Conservation (phyloP, 2,329 filamentous ascomycete species). For the Pseudovirgaria hyperparasitica region DNA sequence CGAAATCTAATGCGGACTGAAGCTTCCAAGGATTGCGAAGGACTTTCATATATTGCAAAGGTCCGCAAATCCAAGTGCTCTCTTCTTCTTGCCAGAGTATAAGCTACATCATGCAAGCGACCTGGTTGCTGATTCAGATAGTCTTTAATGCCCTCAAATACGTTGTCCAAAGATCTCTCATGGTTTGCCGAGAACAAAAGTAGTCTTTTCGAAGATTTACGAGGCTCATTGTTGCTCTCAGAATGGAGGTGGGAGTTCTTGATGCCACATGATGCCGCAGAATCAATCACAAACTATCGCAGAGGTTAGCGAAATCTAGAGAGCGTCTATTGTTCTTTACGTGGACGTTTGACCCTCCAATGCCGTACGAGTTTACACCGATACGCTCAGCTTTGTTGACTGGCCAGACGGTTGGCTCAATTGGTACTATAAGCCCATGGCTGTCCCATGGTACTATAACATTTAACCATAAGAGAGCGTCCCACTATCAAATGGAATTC, state of each 20-base stretch:
- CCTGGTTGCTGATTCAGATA: background rate
- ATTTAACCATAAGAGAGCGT: slow-evolving; percentile 1
- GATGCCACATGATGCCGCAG: no score
- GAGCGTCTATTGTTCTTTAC: slow-evolving; percentile 2
- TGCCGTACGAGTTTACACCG: slow-evolving; percentile 5
- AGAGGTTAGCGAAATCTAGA: no score
- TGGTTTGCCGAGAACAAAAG: no score
- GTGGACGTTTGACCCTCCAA: slow-evolving; percentile 6
- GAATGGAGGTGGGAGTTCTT: no score
- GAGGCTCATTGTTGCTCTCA: no score
- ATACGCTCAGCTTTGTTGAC: slow-evolving; percentile 1
- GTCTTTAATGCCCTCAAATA: slow-evolving; percentile 1
- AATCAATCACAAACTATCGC: no score
- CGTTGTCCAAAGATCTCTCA: background rate
- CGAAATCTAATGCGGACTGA: slow-evolving; percentile 2
- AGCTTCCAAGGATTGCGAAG: no score
- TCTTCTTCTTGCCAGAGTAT: background rate
- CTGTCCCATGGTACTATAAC: background rate
- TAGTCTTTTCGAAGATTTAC: no score
- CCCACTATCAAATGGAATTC: no score
- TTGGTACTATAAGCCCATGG: slow-evolving; percentile 3
- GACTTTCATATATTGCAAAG: no score
- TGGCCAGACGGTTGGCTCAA: slow-evolving; percentile 4
- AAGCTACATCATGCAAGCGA: background rate
- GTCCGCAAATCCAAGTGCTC: background rate